Evolutionary conservation across 1,284 basidiomycete genomes (phyloP), one percentile per base, ranked within the genome.

Genomic region (Puccinia horiana): DNA sequence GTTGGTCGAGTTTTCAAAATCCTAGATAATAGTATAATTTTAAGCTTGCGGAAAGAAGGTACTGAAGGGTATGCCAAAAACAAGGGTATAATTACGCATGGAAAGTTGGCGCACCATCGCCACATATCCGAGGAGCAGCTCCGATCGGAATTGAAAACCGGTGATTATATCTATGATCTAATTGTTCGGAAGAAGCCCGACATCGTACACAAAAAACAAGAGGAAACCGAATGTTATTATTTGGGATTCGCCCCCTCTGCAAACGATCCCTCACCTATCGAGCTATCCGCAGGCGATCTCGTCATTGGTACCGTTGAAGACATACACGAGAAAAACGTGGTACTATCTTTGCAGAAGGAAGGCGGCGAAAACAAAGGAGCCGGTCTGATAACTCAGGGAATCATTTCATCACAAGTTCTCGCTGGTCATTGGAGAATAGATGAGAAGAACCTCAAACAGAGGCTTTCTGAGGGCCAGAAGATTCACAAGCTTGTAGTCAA

Each of bases 341-440:
- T 95, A 37, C 88, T 97, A 78, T 90, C 90, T 37, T 35, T 76
- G 40, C 63, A 69, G 6, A 90, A 96, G 47, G 88, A 91, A 79
- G 92, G 93, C 0, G 90, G 91, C 84, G 90, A 93, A 63, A 92
- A 92, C 14, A 42, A 74, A 14, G 69, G 58, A 56, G 79, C 37
- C 44, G 44, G n/a, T 32, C 20, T 32, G 40, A 11, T n/a, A 23
- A 42, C 12, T 26, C 70, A 74, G 40, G 95, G 94, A 0, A 89
- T 98, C 23, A 88, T 98, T 23, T 95, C 95, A 2, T 89, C 96
- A 72, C 92, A 92, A 85, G 93, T 94, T 84, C 89, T 98, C 69
- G 94, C 96, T n/a, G 93, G 94, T 84, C 91, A 92, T 85, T 91
- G 93, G 32, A 89, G 89, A 29, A 88, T 91, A 16, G 89, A 91